phyloP scores from a whole-genome alignment of 1,284 basidiomycete genomes.

The Xanthoconium separans region DNA sequence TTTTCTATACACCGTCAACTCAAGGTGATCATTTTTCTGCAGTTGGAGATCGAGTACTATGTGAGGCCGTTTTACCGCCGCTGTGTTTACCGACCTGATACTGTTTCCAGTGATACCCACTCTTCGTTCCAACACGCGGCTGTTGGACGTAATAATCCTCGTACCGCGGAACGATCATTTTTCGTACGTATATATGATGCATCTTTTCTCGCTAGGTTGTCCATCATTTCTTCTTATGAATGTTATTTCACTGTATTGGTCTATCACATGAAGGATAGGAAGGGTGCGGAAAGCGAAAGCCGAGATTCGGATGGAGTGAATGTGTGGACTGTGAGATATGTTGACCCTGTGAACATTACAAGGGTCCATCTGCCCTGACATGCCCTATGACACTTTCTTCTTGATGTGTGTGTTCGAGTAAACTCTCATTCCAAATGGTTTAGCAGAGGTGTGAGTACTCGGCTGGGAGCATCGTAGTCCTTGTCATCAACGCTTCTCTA shows the following conservation, averaged over 20 bases:
- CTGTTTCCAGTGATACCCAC: conserved; percentile 22
- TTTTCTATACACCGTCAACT: background rate
- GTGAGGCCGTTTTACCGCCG: conserved; percentile 31
- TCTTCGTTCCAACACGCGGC: conserved; percentile 1
- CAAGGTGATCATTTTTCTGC: background rate
- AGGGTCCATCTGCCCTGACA: too few species aligned
- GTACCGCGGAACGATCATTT: background rate
- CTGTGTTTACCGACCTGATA: background rate
- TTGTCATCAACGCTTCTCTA: too few species aligned
- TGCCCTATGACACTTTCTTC: too few species aligned
- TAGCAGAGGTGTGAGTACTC: too few species aligned
- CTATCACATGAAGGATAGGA: background rate
- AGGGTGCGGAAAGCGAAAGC: too few species aligned
- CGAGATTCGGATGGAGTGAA: too few species aligned
- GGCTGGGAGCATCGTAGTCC: too few species aligned
- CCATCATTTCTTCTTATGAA: background rate
- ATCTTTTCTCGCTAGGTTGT: conserved; percentile 8
- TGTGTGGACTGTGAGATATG: too few species aligned
- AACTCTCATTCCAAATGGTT: too few species aligned
- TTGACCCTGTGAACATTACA: too few species aligned
- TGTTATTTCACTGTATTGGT: conserved; percentile 7
- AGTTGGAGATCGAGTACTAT: conserved; percentile 84
- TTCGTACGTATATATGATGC: conserved; percentile 9
- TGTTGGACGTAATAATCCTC: conserved; percentile 6
- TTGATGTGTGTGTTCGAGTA: too few species aligned